Conservation (phyloP, 768 basidiomycete species). For the Cyathus striatus region DNA sequence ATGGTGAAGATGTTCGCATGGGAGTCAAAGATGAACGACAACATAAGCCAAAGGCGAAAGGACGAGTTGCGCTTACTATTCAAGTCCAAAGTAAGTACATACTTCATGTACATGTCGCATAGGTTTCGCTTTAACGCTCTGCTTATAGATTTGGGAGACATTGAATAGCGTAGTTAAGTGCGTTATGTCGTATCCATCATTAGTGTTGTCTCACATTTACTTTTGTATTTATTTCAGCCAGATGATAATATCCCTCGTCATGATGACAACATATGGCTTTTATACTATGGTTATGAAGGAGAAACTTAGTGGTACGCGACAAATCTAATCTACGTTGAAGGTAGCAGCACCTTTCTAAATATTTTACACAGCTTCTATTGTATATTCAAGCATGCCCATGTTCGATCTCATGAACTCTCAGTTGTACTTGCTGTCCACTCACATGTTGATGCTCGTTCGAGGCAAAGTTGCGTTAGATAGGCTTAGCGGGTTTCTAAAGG, state of each 20-base stretch:
- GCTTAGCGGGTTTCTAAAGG: conserved; percentile 25
- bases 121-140: conserved; percentile 41
- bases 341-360: conserved; percentile 7
- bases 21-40: conserved; percentile 52
- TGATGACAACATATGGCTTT: conserved; percentile 58
- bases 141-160: not conserved
- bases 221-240: conserved; percentile 32
- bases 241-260: conserved; percentile 56
- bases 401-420: conserved; percentile 43
- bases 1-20: conserved; percentile 76
- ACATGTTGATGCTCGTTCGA: conserved; percentile 1
- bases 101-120: not conserved
- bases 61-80: conserved; percentile 56
- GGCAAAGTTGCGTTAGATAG: conserved; percentile 63
- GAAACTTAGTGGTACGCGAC: conserved; percentile 14
- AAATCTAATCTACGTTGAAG: not conserved
- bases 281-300: conserved; percentile 37
- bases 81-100: conserved; percentile 28
- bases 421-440: not conserved
- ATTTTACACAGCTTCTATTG: conserved; percentile 28
- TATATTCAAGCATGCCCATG: conserved; percentile 48
- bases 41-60: conserved; percentile 53
- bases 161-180: conserved; percentile 19
- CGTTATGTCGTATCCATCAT: not conserved
- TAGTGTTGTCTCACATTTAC: not conserved